Evolutionary conservation across 805 yeast species (phyloP).

Genomic region (Wickerhamiella cacticola): DNA sequence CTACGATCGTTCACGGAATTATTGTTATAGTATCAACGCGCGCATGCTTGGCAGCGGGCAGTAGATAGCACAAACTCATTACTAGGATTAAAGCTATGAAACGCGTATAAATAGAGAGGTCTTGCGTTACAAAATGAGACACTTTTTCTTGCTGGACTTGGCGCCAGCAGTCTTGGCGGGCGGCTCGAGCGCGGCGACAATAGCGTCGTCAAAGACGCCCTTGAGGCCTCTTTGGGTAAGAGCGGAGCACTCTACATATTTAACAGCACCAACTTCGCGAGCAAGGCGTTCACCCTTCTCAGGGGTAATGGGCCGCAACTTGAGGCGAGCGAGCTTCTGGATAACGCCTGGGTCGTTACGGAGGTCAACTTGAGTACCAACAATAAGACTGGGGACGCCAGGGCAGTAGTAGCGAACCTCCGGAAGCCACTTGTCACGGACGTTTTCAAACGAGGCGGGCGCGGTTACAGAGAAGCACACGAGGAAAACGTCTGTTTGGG

Average conservation of each 20-base stretch:
- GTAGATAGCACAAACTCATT: conserved; percentile 7
- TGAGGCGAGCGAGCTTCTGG: conserved; percentile 82
- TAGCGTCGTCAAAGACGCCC: conserved; percentile 97
- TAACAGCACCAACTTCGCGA: conserved; percentile 86
- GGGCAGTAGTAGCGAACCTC: conserved; percentile 97
- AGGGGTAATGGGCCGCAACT: conserved; percentile 69
- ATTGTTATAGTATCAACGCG: conserved; percentile 10
- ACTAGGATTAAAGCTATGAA: conserved; percentile 8
- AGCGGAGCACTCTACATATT: conserved; percentile 96
- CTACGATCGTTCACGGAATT: conserved; percentile 4
- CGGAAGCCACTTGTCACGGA: conserved; percentile 97
- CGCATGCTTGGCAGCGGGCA: conserved; percentile 1
- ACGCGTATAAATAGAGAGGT: conserved; percentile 5
- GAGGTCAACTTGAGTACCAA: conserved; percentile 92
- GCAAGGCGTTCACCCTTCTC: conserved; percentile 91
- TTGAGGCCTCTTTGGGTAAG: conserved; percentile 93
- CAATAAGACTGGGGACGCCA: conserved; percentile 95
- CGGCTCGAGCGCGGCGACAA: conserved; percentile 95
- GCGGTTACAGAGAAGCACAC: conserved; percentile 95
- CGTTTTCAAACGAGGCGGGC: conserved; percentile 95
- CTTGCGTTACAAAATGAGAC: conserved; percentile 56
- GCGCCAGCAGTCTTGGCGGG: conserved; percentile 54
- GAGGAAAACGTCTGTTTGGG: conserved; percentile 91
- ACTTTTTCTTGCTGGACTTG: conserved; percentile 54
- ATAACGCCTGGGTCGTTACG: conserved; percentile 86